Base-by-base conservation (phyloP, 2,329 filamentous ascomycete species). In the Pseudogymnoascus sp. region DNA sequence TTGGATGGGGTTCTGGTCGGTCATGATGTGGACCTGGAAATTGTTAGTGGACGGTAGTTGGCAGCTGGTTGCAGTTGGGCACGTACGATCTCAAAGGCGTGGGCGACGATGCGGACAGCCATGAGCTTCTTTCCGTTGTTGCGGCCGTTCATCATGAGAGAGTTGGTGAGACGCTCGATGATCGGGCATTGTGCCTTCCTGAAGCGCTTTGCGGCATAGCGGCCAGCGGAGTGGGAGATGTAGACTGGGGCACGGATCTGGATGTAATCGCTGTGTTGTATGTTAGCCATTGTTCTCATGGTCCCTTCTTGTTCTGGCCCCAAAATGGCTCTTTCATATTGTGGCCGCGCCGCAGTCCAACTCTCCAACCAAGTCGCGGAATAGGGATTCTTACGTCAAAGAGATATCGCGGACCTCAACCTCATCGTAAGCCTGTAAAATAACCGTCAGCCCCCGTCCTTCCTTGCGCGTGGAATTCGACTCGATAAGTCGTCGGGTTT, bases 81-180 rank as follows among this genome's bases (percentile, higher is more conserved):
- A 89, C 91, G 80, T 89, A 97, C 93, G 79, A 99, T 99, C 86
- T 99, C 95, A 82, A 99, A 99, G 75, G 93, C 82, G 86, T 99
- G 94, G 73, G 92, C 92, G 75, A 99, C 92, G 74, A 99, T 99
- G 82, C 94, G 92, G 80, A 97, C 93, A 78, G 94, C 95, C 92
- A 96, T 97, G 78, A 97, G 88, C 91, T 99, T 99, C 90, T 99
- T 99, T 82, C 94, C 94, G 90, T 97, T 99, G 91, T 99, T 99
- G 83, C 94, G 94, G 82, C 94, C 94, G 89, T 99, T 96, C 93
- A 97, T 97, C 95, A 99, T 99, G 79, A 99, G 89, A 66, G 94
- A 97, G 90, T 99, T 99, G 86, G 94, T 99, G 74, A 99, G 89
- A 80, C 94, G 93, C 90, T 99, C 94, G 78, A 99, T 97, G 88